Base-by-base conservation (phyloP, 306 rosid genomes). In the Fagus crenata region DNA sequence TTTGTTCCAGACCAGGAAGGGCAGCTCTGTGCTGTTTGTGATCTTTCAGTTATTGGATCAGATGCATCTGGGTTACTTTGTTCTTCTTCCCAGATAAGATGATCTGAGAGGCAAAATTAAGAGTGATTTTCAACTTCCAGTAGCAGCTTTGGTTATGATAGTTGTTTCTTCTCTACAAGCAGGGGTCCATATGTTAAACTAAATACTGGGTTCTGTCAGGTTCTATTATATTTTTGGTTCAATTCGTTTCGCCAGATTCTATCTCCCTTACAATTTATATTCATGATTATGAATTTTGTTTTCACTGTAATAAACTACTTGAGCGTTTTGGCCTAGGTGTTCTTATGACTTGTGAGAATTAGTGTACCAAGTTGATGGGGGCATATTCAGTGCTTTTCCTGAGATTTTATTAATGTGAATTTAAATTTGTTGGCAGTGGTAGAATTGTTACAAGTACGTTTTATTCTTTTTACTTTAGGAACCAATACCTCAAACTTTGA, bases 31-130 rank as follows among this genome's bases (percentile, higher is more conserved):
- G 39, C 90, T 42, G 96, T 93, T 71, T 93, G 98, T 85, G 96
- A 90, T 36, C 92, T 93, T 81, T 88, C 98, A 13, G 89, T 89
- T 5, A 90, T 89, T 36, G 98, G 97, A 37, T 92, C 91, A 3
- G 96, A 93, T 85, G 97, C 97, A 53, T 92, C 98, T 63, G 98
- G 98, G 51, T 85, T 93, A 87, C 83, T 90, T 40, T 93, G 98
- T 77, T 92, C 93, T 69, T 87, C 93, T 78, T 64, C 96, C 61
- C 98, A 93, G 87, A 83, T 87, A 72, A 91, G 97, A 67, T 93
- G 91, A 87, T 84, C 83, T 15, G 40, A 73, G 28, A 81, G 49
- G 71, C 71, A 64, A 77, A 75, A 81, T 28, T 75, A 31, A 77
- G 68, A 69, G 76, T 69, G 33, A 42, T 76, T 85, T 69, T 79